Base-by-base conservation (phyloP, 2,329 filamentous ascomycete species). In the Clonostachys solani region DNA sequence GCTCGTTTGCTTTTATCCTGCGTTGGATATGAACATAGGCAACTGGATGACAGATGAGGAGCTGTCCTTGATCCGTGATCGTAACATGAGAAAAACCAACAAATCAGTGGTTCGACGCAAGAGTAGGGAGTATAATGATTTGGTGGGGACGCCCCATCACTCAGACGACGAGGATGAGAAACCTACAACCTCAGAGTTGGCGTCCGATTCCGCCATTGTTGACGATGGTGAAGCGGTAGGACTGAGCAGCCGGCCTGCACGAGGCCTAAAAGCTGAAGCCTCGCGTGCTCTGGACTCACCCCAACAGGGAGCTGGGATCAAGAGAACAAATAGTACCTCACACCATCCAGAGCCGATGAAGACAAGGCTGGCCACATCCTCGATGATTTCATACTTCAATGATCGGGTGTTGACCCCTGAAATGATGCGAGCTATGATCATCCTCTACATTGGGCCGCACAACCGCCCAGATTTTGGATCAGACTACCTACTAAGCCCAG, bases 41-140 rank as follows among this genome's bases (percentile, higher is more conserved):
- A 96, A 92, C 65, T 99, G 94, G 94, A 97, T 99, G 92, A 92
- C 89, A 1, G 92, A 97, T 57, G 92, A 97, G 64, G 92, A 99
- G 63, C 95, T 97, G 89, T 83, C 89, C 0, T 71, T 99, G 50
- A 95, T 99, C 52, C 85, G 90, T 54, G 92, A 96, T 52, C 83
- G 90, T 12, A 80, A 83, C 49, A 84, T 84, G 61, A 80, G 90
- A 19, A 85, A 84, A 56, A 90, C 85, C 2, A 96, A 96, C 60
- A 78, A 80, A 48, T 79, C 82, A 23, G 87, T 97, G 47, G 73
- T 96, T 12, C 79, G 86, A 35, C 80, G 89, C 49, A 97, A 99
- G 71, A 91, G 84, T 52, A 87, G 89, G 69, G 89, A 96, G 60
- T 97, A 96, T 64, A 86, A 86, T 54, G 83, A 89, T 43, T 71